Evolutionary conservation across 805 yeast genomes (phyloP), one percentile per base, ranked within the genome.

Genomic region (Candida loeiensis): DNA sequence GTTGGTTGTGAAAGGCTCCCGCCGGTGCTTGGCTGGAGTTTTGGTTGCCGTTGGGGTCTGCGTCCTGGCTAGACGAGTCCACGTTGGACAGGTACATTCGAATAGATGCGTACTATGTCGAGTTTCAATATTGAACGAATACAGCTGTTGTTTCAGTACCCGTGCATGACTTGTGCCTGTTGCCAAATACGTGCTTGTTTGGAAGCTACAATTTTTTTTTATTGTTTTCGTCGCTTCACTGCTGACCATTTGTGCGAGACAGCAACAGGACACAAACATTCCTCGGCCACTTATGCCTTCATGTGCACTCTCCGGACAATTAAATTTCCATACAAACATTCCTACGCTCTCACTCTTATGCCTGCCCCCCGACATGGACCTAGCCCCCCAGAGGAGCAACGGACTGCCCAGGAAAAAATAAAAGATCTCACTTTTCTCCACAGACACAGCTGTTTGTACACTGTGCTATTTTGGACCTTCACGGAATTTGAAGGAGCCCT

Each of bases 51-150:
- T 30, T 17, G 13, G 33, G n/a, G 33, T 12, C 12, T 14, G 18
- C 6, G 33, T 17, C 7, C 14, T 16, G 20, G 12, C 33, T 21
- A 14, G 33, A 11, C 6, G 33, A 30, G n/a, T 6, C 32, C 19
- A 13, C 7, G 19, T n/a, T 28, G 21, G 33, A 16, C 33, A 30
- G 33, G 33, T 30, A 30, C 33, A 30, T 30, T 30, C 21, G 17
- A 30, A 18, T 5, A 13, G 5, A 6, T 26, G 6, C 15, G 31
- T 13, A 27, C 7, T 16, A 14, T 7, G 11, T 4, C 31, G n/a
- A 9, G 15, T 14, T 4, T 13, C 17, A 4, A 5, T 27, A 6
- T 13, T 27, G 13, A 25, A 8, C 31, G 17, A 5, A 27, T 12
- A 5, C 18, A 13, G 16, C n/a, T 13, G 6, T 25, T 15, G 17